Conservation (phyloP, 2,329 filamentous ascomycete species). For the Acrocalymma vagum region DNA sequence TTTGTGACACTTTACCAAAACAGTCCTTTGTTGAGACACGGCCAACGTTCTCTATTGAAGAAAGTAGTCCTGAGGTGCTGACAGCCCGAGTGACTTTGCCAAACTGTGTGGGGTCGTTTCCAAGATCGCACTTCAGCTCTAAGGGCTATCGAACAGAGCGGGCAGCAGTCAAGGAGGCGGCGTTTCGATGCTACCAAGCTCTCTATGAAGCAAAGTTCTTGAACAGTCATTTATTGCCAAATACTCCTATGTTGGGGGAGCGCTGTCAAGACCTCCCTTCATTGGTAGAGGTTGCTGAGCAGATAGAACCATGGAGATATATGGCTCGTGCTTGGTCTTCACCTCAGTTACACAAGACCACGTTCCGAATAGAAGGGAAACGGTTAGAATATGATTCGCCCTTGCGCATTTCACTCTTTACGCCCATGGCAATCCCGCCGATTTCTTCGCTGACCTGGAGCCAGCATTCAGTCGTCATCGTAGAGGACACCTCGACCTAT, state of each 20-base stretch:
- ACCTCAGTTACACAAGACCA: slow-evolving; percentile 1
- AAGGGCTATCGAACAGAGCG: slow-evolving; percentile 2
- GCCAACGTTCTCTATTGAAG: slow-evolving; percentile 1
- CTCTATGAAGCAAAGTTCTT: slow-evolving; percentile 1
- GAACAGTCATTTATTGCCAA: slow-evolving; percentile 2
- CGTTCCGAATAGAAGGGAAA: slow-evolving; percentile 1
- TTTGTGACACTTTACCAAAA: slow-evolving; percentile 2
- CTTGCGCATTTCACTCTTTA: slow-evolving; percentile 2
- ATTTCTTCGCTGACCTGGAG: not conserved
- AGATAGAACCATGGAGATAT: slow-evolving; percentile 1
- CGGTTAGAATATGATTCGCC: not conserved
- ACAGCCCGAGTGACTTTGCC: slow-evolving; percentile 1
- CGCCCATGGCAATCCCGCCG: slow-evolving; percentile 2
- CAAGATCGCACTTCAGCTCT: not conserved
- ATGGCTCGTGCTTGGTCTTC: slow-evolving; percentile 4
- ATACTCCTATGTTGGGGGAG: not conserved
- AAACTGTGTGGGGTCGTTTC: slow-evolving; percentile 3
- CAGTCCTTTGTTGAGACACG: slow-evolving; percentile 4
- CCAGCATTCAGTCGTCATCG: not conserved
- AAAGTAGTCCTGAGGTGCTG: not conserved
- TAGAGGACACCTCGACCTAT: slow-evolving; percentile 1
- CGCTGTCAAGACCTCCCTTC: slow-evolving; percentile 2
- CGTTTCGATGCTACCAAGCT: slow-evolving; percentile 4
- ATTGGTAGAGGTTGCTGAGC: slow-evolving; percentile 4
- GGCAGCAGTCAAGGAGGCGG: slow-evolving; percentile 1